Evolutionary conservation across 495 filamentous ascomycete genomes (phyloP).

Genomic region (Xylaria scruposa): DNA sequence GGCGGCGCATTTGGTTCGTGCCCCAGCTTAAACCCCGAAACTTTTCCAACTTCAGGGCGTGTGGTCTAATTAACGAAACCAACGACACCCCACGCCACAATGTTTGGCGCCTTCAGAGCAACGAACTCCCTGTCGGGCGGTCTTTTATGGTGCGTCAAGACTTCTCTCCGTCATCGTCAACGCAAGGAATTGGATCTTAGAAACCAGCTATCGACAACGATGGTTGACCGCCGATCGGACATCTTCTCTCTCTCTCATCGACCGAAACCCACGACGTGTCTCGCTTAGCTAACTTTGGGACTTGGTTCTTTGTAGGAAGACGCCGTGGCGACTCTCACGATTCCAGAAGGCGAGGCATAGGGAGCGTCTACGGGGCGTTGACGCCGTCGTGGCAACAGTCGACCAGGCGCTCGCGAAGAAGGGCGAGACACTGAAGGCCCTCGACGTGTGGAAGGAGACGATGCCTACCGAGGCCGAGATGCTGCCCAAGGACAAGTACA

Average conservation of each 20-base stretch:
- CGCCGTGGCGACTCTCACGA: constrained; percentile 90
- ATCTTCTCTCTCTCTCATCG: background rate
- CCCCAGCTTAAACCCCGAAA: constrained; percentile 24
- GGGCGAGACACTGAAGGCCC: constrained; percentile 69
- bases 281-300: constrained; percentile 22
- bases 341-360: constrained; percentile 92
- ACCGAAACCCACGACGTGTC: background rate
- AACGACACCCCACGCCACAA: constrained; percentile 42
- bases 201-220: background rate
- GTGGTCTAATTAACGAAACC: constrained; percentile 2
- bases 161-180: background rate
- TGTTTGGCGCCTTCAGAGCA: constrained; percentile 84
- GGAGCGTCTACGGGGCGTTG: constrained; percentile 82
- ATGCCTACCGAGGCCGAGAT: constrained; percentile 98
- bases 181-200: background rate
- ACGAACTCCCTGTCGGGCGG: constrained; percentile 78
- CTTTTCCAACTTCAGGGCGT: constrained; percentile 18
- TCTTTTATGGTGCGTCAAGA: constrained; percentile 74
- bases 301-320: constrained; percentile 72
- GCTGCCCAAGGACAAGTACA: constrained; percentile 96
- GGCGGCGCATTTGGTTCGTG: constrained; percentile 13
- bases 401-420: constrained; percentile 75
- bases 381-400: constrained; percentile 78
- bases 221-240: background rate
- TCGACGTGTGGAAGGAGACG: constrained; percentile 88